Evolutionary conservation across 2,329 filamentous ascomycete genomes (phyloP).

Genomic region (Aspergillus sp.): DNA sequence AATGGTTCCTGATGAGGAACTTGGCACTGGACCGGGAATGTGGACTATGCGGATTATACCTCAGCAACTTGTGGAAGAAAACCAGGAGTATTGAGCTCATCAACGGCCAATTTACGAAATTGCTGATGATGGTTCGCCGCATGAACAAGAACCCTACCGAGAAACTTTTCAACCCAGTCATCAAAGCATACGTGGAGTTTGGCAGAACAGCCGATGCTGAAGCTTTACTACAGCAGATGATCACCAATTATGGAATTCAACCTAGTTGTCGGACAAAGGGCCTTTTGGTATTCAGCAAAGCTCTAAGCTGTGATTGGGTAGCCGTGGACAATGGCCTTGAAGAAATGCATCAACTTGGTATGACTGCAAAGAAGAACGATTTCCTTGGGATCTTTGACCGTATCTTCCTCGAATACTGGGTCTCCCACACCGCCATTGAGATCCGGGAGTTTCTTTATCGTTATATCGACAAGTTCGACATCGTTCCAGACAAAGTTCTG

Average conservation of each 20-base stretch:
- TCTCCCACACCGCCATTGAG: conserved; percentile 37
- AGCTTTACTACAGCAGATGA: conserved; percentile 42
- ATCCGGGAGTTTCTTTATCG: conserved; percentile 43
- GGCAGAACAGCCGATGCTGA: conserved; percentile 42
- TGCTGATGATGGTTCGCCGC: conserved; percentile 33
- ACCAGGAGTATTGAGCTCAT: conserved; percentile 42
- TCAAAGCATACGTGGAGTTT: conserved; percentile 46
- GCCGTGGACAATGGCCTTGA: conserved; percentile 44
- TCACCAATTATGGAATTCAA: conserved; percentile 32
- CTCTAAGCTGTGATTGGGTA: conserved; percentile 46
- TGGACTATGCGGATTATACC: conserved; percentile 42
- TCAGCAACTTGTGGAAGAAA: conserved; percentile 46
- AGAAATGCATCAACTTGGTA: conserved; percentile 41
- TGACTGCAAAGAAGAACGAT: conserved; percentile 33
- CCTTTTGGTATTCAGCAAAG: conserved; percentile 42
- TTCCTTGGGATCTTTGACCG: conserved; percentile 44
- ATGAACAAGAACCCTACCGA: conserved; percentile 39
- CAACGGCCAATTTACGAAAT: conserved; percentile 38
- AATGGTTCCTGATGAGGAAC: conserved; percentile 39
- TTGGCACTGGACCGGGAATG: conserved; percentile 40
- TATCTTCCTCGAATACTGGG: conserved; percentile 48
- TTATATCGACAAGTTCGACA: conserved; percentile 40
- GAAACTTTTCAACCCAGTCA: conserved; percentile 46
- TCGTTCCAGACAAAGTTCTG: conserved; percentile 44
- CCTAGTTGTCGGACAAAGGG: conserved; percentile 42